Evolutionary conservation across 1,284 basidiomycete genomes (phyloP), one percentile per base, ranked within the genome.

Genomic region (Acaromyces ingoldii): DNA sequence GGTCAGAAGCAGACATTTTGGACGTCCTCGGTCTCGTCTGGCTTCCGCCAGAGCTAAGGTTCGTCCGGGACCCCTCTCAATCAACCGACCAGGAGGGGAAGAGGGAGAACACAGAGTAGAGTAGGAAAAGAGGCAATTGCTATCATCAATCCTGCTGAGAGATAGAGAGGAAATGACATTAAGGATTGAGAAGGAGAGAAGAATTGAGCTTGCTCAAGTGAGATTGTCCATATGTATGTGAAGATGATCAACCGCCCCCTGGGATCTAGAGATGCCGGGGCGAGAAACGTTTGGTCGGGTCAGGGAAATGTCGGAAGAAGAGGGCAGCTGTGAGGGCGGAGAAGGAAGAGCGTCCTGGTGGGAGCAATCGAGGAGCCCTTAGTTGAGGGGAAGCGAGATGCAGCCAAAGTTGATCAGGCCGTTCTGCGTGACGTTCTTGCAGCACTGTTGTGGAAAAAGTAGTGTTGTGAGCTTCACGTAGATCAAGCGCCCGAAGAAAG

Each of bases 381-480:
- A 63, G 63, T 63, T 65, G 63, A 65, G 63, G 24, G 63, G 61
- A 44, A 65, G 51, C 33, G 61, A 55, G 29, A 51, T 58, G 61
- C 63, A 65, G 34, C 63, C 61, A 36, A 63, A 53, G 59, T 66
- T 66, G 59, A 66, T 54, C 17, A 66, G 55, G 26, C 64, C 64
- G 30, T 66, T 58, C 36, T 66, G 64, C 43, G 43, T 41, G 34
- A 66, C 64, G 48, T 63, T 60, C 38, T 60, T 53, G 40, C 64
- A 66, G 62, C 62, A 66, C 39, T 41, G 39, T 41, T 28, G 39
- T 13, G 21, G 39, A 41, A 41, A 28, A 28, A 19, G 10, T 19
- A 41, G 11, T 11, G 17, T 9, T 10, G 17, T 11, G 24, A 19
- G 11, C 10, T 41, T 28, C 10, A 13, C 24, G 13, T 9, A 11